Evolutionary conservation across 2,329 filamentous ascomycete species (phyloP), one percentile per base, ranked within the genome.

Genomic region (Ophiostoma piceae): DNA sequence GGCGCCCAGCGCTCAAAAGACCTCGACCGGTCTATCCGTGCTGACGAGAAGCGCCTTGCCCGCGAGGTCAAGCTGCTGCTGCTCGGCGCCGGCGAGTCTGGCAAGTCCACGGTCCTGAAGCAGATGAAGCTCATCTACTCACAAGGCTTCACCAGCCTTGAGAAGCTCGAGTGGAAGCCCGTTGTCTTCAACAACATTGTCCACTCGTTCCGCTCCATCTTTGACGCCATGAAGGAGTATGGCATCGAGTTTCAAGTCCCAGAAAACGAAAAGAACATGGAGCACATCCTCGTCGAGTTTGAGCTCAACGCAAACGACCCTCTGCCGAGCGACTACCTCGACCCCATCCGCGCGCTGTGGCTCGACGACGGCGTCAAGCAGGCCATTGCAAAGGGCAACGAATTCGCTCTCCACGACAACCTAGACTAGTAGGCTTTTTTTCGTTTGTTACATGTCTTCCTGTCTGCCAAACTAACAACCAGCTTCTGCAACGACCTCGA

Each of bases 71-170:
- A 98, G 84, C 88, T 99, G 73, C 83, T 99, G 75, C 84, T 99
- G 74, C 85, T 99, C 73, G 70, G 94, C 79, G 94, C 94, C 76
- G 94, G 94, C 77, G 94, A 98, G 81, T 95, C 91, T 71, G 92
- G 94, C 74, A 98, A 98, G 81, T 97, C 94, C 9, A 98, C 94
- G 1, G 94, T 98, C 71, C 87, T 98, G 74, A 98, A 98, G 83
- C 94, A 98, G 84, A 98, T 99, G 95, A 94, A 94, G 79, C 89
- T 99, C 80, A 97, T 99, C 75, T 95, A 98, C 79, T 89, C 92
- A 16, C 89, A 93, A 79, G 94, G 95, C 67, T 98, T 98, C 82
- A 92, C 88, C 77, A 91, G 92, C 76, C 88, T 87, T 73, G 95
- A 98, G 79, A 92, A 93, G 79, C 88, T 96, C 74, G 92, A 97